Base-by-base conservation (phyloP, 2,329 filamentous ascomycete genomes). In the Diaporthe ampelina region DNA sequence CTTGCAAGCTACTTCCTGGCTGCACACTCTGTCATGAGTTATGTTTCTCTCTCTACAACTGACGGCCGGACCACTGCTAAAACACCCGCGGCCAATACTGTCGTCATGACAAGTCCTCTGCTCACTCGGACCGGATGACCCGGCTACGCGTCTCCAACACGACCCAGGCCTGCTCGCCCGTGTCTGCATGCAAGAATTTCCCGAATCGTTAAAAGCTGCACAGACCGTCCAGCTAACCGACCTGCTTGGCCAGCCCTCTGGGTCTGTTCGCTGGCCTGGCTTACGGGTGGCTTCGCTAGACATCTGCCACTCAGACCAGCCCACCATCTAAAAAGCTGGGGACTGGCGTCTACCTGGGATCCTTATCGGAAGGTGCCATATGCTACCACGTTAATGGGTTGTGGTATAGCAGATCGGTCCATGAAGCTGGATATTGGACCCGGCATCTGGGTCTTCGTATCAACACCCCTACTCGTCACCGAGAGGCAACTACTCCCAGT, bases 61-160 rank as follows among this genome's bases (percentile, higher is more conserved):
- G 35, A 26, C n/a, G 32, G 29, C 29, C 69, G 40, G 56, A 4
- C 69, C 57, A 52, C 29, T 71, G 56, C 43, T 40, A 48, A 24
- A 61, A 69, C 40, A 48, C 29, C 35, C 43, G 73, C 40, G 48
- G 59, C 50, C 69, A 67, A 69, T 69, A 69, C 32, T 45, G 37
- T 35, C 54, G 21, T 63, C 73, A 65, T 32, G 48, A 37, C 70
- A 73, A 43, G 26, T 26, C 59, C 35, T 43, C 54, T 45, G 45
- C 70, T 29, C 37, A 57, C 32, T 26, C 63, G 70, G 73, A 43
- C 74, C 74, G 68, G 54, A 58, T 50, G 59, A 74, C 37, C 68
- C 72, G 72, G 59, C 70, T 72, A 69, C 74, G 74, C 74, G 68
- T 75, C n/a, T 52, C 63, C 43, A 67, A 52, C 58, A 52, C 58